Evolutionary conservation across 345 rosid genomes (phyloP).

Genomic region (Pelargonium nanum): DNA sequence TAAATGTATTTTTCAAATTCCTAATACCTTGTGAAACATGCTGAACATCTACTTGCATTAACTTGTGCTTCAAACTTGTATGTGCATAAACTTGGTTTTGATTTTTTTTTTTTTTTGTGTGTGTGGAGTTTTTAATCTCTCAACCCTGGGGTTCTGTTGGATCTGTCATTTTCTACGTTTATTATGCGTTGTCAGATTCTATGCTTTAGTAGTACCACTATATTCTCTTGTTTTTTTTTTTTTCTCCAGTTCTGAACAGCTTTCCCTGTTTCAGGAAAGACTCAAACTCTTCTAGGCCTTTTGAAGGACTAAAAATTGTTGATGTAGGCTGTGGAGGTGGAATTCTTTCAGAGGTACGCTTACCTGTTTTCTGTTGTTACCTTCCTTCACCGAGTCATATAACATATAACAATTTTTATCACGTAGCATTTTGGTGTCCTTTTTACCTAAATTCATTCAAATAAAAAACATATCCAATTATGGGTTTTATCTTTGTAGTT

Average conservation of each 20-base stretch:
- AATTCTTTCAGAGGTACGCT: constrained; percentile 76
- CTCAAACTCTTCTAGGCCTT: constrained; percentile 57
- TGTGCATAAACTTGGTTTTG: not conserved
- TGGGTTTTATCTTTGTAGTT: not conserved
- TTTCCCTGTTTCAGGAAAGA: constrained; percentile 53
- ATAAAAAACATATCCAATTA: not conserved
- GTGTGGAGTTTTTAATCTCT: not conserved
- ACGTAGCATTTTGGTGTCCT: not conserved
- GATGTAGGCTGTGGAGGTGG: constrained; percentile 98
- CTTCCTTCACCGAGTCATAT: constrained; percentile 1
- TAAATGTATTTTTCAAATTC: not conserved
- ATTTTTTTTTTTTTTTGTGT: not conserved
- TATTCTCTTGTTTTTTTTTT: not conserved
- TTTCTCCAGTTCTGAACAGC: constrained; percentile 1
- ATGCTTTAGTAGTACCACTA: not conserved
- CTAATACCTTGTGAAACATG: not conserved
- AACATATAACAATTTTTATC: not conserved
- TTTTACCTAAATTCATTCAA: not conserved
- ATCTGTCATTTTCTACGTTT: not conserved
- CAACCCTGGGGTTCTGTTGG: too few relatives aligned
- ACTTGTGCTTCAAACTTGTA: not conserved
- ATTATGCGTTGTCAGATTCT: not conserved
- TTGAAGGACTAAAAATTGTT: constrained; percentile 61
- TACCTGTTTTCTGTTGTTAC: not conserved
- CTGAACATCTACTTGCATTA: not conserved